Base-by-base conservation (phyloP, 208 protist genomes). In the Wallacemonas sp. region DNA sequence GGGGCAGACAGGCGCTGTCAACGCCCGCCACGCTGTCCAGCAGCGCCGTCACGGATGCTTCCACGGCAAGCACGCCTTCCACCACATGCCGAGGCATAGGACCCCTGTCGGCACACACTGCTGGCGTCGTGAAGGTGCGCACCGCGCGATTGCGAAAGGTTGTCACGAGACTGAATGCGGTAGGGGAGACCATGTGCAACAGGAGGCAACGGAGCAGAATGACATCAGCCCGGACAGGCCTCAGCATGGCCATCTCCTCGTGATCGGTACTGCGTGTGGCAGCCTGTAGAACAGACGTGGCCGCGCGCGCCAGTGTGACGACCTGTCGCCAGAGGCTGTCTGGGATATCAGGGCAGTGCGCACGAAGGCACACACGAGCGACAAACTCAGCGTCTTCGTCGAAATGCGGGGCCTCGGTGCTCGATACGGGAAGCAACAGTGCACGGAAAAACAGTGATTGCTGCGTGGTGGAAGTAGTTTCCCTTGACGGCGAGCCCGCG, bases 121-220 rank as follows among this genome's bases (percentile, higher is more conserved):
- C 50, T 9, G 50, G 12, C 29, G 26, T 26, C 30, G 29, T 27
- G 12, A 57, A 38, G 30, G 50, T 57, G 24, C 50, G 50, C 6
- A 57, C 50, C 5, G 26, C 50, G 19, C 15, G 50, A 38, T 57
- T 57, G 50, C 50, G 50, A 19, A 57, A 57, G 8, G 30, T 21
- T 12, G 30, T 57, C 29, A 57, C n/a, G 15, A 57, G 26, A n/a
- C 30, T n/a, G 13, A 39, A 21, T 6, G 50, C 50, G 15, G 50
- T 57, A 13, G 50, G 50, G 17, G 50, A 26, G 9, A 27, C 50
- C 29, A 19, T 57, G 32, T 57, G 19, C 50, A 57, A 32, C 32
- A 57, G 30, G 17, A 57, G 29, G 17, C 50, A 57, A 3, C 50
- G 50, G 30, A 57, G 50, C 13, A 57, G 9, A 33, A 57, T 9